phyloP scores from a whole-genome alignment of 1,284 basidiomycete genomes.

The Agaricales sp. region DNA sequence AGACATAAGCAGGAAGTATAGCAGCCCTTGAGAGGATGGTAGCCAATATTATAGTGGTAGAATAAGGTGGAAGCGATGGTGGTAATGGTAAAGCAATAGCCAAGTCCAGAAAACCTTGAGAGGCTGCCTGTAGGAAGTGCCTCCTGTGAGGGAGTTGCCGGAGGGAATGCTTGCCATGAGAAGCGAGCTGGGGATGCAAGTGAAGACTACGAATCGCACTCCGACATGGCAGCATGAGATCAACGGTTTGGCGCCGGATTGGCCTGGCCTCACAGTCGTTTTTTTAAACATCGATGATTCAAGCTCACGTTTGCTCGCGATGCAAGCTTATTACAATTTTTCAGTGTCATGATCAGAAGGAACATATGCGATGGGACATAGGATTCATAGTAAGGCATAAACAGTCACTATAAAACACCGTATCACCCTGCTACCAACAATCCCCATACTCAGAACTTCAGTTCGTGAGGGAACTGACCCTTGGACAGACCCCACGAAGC shows the following conservation, averaged over 20 bases:
- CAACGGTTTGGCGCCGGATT: no score
- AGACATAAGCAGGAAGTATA: conserved; percentile 71
- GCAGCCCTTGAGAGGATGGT: conserved; percentile 58
- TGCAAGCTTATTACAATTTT: neutral
- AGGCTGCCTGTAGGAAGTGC: conserved; percentile 25
- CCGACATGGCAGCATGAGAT: conserved; percentile 1
- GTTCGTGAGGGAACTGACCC: conserved; percentile 85
- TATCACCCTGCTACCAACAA: conserved; percentile 12
- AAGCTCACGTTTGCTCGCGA: neutral
- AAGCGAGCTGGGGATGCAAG: conserved; percentile 1
- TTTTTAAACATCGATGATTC: no score
- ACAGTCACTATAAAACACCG: conserved; percentile 1
- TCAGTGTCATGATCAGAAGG: no score
- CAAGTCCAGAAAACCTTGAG: conserved; percentile 45
- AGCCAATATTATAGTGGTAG: conserved; percentile 67
- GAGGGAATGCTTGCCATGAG: conserved; percentile 22
- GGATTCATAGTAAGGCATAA: neutral
- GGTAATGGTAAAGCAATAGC: conserved; percentile 63
- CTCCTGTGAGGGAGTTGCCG: conserved; percentile 16
- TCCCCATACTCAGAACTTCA: conserved; percentile 59
- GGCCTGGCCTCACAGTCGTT: no score
- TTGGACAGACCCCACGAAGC: conserved; percentile 93
- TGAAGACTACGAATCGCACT: neutral
- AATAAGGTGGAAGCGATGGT: conserved; percentile 55
- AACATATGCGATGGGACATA: neutral